Evolutionary conservation across 306 rosid species (phyloP).

Genomic region (Medicago arabica): DNA sequence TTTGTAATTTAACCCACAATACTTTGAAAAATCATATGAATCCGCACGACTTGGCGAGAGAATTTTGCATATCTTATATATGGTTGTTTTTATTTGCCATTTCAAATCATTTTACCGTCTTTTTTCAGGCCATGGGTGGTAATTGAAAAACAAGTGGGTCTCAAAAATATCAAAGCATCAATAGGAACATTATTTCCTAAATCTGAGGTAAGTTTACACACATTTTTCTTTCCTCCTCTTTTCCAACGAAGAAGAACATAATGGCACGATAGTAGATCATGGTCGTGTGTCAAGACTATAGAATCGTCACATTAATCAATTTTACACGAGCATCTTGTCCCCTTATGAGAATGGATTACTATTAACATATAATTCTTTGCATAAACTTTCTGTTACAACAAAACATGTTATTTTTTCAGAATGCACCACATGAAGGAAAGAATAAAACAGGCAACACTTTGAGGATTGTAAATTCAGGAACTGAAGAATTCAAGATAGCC

Average conservation of each 20-base stretch:
- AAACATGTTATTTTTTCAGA: constrained; percentile 42
- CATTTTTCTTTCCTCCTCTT: constrained; percentile 1
- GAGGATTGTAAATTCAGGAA: constrained; percentile 57
- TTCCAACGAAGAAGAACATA: constrained; percentile 18
- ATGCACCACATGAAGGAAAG: constrained; percentile 3
- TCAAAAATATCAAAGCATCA: constrained; percentile 46
- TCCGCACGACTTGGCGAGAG: no score
- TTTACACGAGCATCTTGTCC: neutral
- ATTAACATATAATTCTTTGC: neutral
- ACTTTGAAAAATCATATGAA: no score
- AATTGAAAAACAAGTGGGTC: constrained; percentile 48
- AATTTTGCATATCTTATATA: constrained; percentile 4
- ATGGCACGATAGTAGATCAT: constrained; percentile 24
- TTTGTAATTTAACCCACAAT: no score
- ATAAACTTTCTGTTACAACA: neutral
- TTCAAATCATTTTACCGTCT: constrained; percentile 15
- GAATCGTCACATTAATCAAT: neutral
- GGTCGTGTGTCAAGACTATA: neutral
- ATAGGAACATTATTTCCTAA: constrained; percentile 46
- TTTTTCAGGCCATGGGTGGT: constrained; percentile 84
- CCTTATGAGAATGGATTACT: neutral
- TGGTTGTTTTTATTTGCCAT: constrained; percentile 11
- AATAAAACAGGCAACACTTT: constrained; percentile 36
- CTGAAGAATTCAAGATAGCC: constrained; percentile 55
- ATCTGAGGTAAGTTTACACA: constrained; percentile 56